Percentiles rank a stretch among this genome's conserved stretches.
phyloP scores from a whole-genome alignment of 805 yeast genomes.

The Ogataea polymorpha region DNA sequence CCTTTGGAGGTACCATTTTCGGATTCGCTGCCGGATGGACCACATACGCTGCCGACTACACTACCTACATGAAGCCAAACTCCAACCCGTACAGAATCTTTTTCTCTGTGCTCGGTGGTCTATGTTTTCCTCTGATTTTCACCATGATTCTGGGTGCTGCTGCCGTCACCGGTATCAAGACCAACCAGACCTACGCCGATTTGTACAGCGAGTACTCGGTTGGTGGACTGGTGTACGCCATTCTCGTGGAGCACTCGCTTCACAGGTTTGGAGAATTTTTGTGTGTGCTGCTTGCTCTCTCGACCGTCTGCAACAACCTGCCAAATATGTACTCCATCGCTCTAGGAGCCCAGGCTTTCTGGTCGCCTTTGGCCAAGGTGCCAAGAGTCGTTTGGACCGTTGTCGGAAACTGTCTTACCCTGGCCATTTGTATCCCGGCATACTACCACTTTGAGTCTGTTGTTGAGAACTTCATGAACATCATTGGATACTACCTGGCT shows the following conservation, averaged over 20 bases:
- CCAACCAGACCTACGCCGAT: slow-evolving; percentile 42
- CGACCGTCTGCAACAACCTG: slow-evolving; percentile 87
- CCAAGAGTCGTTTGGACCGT: slow-evolving; percentile 87
- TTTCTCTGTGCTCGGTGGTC: slow-evolving; percentile 59
- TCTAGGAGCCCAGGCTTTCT: slow-evolving; percentile 79
- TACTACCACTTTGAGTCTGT: slow-evolving; percentile 69
- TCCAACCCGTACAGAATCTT: slow-evolving; percentile 60
- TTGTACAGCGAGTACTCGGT: slow-evolving; percentile 52
- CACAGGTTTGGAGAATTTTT: slow-evolving; percentile 90
- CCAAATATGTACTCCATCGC: slow-evolving; percentile 94
- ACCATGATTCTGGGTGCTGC: slow-evolving; percentile 86
- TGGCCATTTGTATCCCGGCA: slow-evolving; percentile 89
- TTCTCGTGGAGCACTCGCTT: slow-evolving; percentile 74
- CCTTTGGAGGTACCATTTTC: slow-evolving; percentile 78
- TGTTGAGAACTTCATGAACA: slow-evolving; percentile 84
- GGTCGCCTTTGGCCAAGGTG: slow-evolving; percentile 68
- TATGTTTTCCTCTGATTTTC: slow-evolving; percentile 66
- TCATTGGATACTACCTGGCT: slow-evolving; percentile 88
- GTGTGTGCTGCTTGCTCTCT: slow-evolving; percentile 77
- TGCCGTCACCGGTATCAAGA: slow-evolving; percentile 62
- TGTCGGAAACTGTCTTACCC: slow-evolving; percentile 66
- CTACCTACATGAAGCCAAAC: slow-evolving; percentile 76
- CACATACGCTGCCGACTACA: slow-evolving; percentile 88
- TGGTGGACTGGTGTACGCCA: slow-evolving; percentile 82
- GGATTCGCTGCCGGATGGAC: slow-evolving; percentile 97